These are phyloP conservation scores for Fusarium circinatum DNA, from an alignment of 2,329 filamentous ascomycete species.

Conservation along the genomic window DNA sequence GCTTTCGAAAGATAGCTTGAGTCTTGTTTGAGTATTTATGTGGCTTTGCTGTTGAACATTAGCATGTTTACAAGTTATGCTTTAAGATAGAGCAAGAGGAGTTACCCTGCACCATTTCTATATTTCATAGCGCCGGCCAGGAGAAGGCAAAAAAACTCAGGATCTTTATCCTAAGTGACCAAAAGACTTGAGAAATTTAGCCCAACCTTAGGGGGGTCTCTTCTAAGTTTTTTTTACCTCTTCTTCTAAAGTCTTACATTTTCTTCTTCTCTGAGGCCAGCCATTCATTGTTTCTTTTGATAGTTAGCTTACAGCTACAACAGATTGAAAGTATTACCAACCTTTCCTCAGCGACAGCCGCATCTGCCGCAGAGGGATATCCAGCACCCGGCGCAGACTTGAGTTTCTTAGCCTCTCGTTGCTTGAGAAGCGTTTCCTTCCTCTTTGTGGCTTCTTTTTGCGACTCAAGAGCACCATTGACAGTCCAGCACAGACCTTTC, in stretches of 20 bases:
- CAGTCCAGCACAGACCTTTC: background rate
- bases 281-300: background rate
- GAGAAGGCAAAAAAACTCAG: too few species aligned
- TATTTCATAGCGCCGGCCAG: too few species aligned
- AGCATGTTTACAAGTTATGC: background rate
- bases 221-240: too few species aligned
- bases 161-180: too few species aligned
- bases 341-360: background rate
- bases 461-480: background rate
- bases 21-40: background rate
- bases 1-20: too few species aligned
- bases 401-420: background rate
- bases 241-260: too few species aligned
- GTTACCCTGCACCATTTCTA: background rate
- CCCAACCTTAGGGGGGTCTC: too few species aligned
- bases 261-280: background rate
- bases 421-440: background rate
- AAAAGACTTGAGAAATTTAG: too few species aligned
- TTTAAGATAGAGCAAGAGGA: background rate
- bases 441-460: background rate
- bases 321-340: background rate
- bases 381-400: too few species aligned
- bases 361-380: background rate
- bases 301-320: background rate
- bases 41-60: background rate